Evolutionary conservation across 257 asterid species (phyloP).

Genomic region (Catharanthus roseus): DNA sequence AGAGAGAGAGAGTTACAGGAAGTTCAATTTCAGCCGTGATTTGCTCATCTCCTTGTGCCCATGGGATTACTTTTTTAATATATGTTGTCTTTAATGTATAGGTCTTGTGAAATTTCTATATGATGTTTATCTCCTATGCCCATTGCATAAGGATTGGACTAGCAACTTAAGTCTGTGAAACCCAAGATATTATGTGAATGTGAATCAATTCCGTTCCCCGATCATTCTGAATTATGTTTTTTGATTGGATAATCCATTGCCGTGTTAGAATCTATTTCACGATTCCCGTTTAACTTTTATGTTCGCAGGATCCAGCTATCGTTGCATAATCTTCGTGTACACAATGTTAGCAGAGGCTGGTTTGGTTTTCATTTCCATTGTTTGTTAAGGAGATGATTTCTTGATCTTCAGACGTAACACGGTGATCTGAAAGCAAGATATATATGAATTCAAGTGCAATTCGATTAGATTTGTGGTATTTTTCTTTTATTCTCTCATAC

Average conservation of each 20-base stretch:
- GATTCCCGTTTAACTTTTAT: not conserved
- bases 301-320: slow-evolving; percentile 34
- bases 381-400: slow-evolving; percentile 1
- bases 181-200: not conserved
- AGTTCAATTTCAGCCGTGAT: not conserved
- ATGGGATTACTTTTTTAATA: not conserved
- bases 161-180: not conserved
- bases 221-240: not conserved
- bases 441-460: slow-evolving; percentile 10
- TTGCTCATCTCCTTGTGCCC: not conserved
- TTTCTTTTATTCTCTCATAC: slow-evolving; percentile 1
- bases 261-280: not conserved
- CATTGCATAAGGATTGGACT: not conserved
- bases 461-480: slow-evolving; percentile 13
- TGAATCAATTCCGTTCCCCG: not conserved
- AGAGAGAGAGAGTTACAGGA: not conserved
- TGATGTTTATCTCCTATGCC: not conserved
- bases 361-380: slow-evolving; percentile 4
- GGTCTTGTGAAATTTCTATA: not conserved
- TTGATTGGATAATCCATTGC: not conserved
- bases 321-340: slow-evolving; percentile 17
- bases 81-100: not conserved
- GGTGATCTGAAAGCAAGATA: slow-evolving; percentile 9
- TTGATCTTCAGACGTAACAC: slow-evolving; percentile 9
- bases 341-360: slow-evolving; percentile 10